These are phyloP conservation scores for Tarenaya hassleriana DNA, from an alignment of 345 rosid genomes.

Conservation along the genomic window DNA sequence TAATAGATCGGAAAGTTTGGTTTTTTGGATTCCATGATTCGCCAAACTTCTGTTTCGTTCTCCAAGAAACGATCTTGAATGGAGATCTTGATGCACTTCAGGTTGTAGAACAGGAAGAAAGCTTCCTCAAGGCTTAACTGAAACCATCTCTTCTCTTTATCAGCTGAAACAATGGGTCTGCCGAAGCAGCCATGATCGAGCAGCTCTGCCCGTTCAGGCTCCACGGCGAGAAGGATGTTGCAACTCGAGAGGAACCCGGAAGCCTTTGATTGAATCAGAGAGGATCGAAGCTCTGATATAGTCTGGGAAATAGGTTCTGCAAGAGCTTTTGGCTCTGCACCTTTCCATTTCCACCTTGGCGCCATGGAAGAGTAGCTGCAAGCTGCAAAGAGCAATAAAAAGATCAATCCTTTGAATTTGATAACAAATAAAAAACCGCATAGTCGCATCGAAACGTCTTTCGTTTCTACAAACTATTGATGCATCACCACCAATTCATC, in stretches of 20 bases:
- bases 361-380: conserved; percentile 35
- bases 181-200: conserved; percentile 73
- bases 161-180: conserved; percentile 40
- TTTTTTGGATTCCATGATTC: conserved; percentile 40
- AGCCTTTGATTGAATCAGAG: conserved; percentile 39
- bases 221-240: conserved; percentile 46
- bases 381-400: neutral
- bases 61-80: conserved; percentile 30
- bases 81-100: conserved; percentile 54
- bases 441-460: no score
- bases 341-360: conserved; percentile 90
- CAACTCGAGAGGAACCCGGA: conserved; percentile 43
- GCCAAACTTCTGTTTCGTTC: conserved; percentile 42
- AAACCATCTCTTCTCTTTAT: conserved; percentile 67
- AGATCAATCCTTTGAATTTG: conserved; percentile 12
- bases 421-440: neutral
- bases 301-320: conserved; percentile 67
- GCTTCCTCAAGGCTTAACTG: conserved; percentile 78
- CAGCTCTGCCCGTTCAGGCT: conserved; percentile 46
- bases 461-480: no score
- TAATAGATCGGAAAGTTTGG: conserved; percentile 45
- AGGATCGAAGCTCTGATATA: conserved; percentile 45
- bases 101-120: conserved; percentile 45
- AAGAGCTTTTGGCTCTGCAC: conserved; percentile 58
- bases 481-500: no score